phyloP scores from a whole-genome alignment of 2,329 filamentous ascomycete genomes.

The Phaeomoniella chlamydospora region DNA sequence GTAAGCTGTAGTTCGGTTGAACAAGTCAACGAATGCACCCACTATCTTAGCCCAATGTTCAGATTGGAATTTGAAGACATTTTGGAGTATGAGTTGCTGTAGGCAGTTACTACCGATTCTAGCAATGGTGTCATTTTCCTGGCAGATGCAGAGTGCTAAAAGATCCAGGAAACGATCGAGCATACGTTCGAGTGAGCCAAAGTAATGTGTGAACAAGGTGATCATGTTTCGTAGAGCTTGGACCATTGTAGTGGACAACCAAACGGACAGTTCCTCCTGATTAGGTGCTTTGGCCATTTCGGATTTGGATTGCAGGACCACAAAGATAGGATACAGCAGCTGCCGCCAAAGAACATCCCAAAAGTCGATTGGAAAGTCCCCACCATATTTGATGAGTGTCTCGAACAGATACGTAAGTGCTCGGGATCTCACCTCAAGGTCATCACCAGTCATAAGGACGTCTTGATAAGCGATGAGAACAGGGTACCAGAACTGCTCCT shows the following conservation, averaged over 20 bases:
- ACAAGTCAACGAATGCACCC: slow-evolving; percentile 87
- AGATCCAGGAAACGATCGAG: slow-evolving; percentile 93
- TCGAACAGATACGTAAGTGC: slow-evolving; percentile 96
- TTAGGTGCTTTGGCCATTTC: slow-evolving; percentile 93
- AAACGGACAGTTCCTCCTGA: slow-evolving; percentile 93
- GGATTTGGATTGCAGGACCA: slow-evolving; percentile 88
- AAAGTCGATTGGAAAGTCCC: slow-evolving; percentile 83
- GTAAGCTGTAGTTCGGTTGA: slow-evolving; percentile 85
- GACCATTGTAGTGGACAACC: slow-evolving; percentile 98
- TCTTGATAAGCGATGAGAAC: slow-evolving; percentile 97
- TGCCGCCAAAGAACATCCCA: slow-evolving; percentile 99
- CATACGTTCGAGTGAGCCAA: slow-evolving; percentile 93
- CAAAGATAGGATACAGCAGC: slow-evolving; percentile 93
- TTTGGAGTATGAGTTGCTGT: slow-evolving; percentile 91
- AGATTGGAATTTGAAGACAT: slow-evolving; percentile 77
- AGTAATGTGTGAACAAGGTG: slow-evolving; percentile 96
- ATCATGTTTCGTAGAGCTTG: slow-evolving; percentile 98
- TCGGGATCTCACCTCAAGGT: slow-evolving; percentile 78
- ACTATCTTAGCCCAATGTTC: slow-evolving; percentile 93
- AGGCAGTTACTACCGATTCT: slow-evolving; percentile 96
- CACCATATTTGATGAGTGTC: slow-evolving; percentile 75
- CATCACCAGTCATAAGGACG: slow-evolving; percentile 96
- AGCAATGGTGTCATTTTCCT: slow-evolving; percentile 97
- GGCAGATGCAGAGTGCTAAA: slow-evolving; percentile 88
- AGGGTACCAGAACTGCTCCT: slow-evolving; percentile 98